Evolutionary conservation across 1,284 basidiomycete genomes (phyloP).

Genomic region (Fomitopsis pinicola): DNA sequence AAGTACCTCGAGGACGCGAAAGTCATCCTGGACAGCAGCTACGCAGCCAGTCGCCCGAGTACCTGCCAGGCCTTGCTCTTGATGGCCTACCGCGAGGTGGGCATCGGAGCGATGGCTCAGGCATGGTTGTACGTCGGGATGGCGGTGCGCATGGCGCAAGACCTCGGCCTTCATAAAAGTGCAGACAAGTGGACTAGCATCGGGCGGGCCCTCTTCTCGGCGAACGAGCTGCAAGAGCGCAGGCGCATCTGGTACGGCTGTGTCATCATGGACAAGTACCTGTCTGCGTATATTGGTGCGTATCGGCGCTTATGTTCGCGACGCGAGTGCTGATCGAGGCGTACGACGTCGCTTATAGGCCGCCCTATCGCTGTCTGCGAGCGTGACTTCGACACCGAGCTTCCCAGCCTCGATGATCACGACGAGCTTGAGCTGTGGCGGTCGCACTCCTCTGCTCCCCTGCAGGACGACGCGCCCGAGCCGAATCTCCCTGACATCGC

Average conservation of each 20-base stretch:
- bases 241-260: constrained; percentile 81
- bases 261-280: constrained; percentile 77
- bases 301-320: background rate
- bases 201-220: constrained; percentile 57
- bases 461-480: constrained; percentile 29
- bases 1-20: constrained; percentile 70
- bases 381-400: constrained; percentile 73
- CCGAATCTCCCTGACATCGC: constrained; percentile 19
- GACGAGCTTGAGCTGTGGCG: constrained; percentile 64
- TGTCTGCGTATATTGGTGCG: constrained; percentile 74
- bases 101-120: constrained; percentile 84
- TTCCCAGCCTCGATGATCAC: constrained; percentile 62
- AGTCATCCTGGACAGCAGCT: constrained; percentile 59
- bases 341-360: constrained; percentile 28
- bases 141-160: constrained; percentile 82
- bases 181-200: constrained; percentile 70
- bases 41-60: constrained; percentile 59
- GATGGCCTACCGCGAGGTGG: constrained; percentile 79
- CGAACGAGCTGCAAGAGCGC: constrained; percentile 67
- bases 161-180: constrained; percentile 78
- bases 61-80: constrained; percentile 78
- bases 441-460: constrained; percentile 35
- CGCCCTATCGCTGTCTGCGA: constrained; percentile 78
- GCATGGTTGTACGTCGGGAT: constrained; percentile 81
- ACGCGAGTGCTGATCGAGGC: background rate